Evolutionary conservation across 208 protist species (phyloP), one percentile per base, ranked within the genome.

Genomic region (Vickermania ingenoplastis): DNA sequence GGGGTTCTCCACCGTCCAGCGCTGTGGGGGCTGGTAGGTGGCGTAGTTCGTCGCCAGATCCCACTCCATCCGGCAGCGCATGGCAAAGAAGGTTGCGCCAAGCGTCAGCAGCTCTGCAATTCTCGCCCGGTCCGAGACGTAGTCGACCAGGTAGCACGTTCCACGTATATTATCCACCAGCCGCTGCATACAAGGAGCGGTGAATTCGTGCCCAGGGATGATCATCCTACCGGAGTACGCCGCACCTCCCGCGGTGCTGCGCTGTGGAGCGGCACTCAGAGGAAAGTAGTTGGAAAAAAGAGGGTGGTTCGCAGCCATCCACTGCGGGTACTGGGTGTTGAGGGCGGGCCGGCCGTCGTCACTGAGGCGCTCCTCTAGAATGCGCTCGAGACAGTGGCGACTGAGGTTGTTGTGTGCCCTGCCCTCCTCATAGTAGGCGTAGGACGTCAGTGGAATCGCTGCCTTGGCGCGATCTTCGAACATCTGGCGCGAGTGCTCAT

Each of bases 381-480:
- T 81, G 52, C 67, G 72, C 13, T 75, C 63, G 5, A 80, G 53
- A 17, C 71, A 63, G 26, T 28, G 36, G 27, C 72, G 69, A 36
- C 73, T 74, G 41, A 93, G 73, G 61, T 93, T 83, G 68, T 93
- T 93, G 75, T 93, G 86, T 3, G 75, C 79, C 24, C 73, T 75
- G 17, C 65, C 75, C 36, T 86, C 65, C 41, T 89, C 82, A 3
- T 60, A 53, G 67, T 87, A 78, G 21, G 89, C 41, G 62, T 90
- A 79, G 1, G 80, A 77, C 2, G 81, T 59, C 30, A 79, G 75
- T 13, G 81, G 79, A 25, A 64, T 69, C 1, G 54, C 45, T 3
- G 77, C 75, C 4, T 67, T 61, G 52, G 81, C 79, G 30, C 80
- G 77, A 7, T 48, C 59, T 13, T 59, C 51, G 66, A 87, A 77